Evolutionary conservation across 1,284 basidiomycete genomes (phyloP).

Genomic region (Cystobasidium slooffiae): DNA sequence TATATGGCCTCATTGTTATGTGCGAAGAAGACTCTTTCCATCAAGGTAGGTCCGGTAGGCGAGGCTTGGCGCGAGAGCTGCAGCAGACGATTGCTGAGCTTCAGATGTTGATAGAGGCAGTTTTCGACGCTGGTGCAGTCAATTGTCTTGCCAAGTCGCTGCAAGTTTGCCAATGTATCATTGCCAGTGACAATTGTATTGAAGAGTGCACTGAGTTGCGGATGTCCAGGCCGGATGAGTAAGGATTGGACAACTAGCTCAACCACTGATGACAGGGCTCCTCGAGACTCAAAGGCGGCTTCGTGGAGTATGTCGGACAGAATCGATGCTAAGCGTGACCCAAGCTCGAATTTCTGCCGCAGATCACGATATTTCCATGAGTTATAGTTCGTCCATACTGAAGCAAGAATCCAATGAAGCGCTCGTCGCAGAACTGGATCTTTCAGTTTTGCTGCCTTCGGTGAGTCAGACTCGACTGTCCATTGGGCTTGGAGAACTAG

Average conservation of each 20-base stretch:
- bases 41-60: constrained; percentile 63
- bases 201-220: constrained; percentile 75
- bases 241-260: constrained; percentile 68
- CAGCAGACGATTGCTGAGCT: constrained; percentile 67
- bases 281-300: constrained; percentile 62
- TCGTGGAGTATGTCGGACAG: constrained; percentile 71
- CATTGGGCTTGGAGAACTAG: constrained; percentile 44
- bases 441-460: constrained; percentile 67
- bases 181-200: constrained; percentile 68
- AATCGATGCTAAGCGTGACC: constrained; percentile 67
- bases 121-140: constrained; percentile 72
- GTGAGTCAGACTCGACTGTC: constrained; percentile 63
- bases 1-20: constrained; percentile 25
- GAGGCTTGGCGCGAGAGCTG: constrained; percentile 65
- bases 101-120: constrained; percentile 69
- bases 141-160: constrained; percentile 67
- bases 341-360: constrained; percentile 79
- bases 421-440: constrained; percentile 79
- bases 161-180: constrained; percentile 66
- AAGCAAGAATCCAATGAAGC: constrained; percentile 73
- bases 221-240: constrained; percentile 70
- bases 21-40: constrained; percentile 65
- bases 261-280: constrained; percentile 61
- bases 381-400: constrained; percentile 81
- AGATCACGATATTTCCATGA: constrained; percentile 79